Evolutionary conservation across 495 filamentous ascomycete genomes (phyloP).

Genomic region (Baudoinia panamericana): DNA sequence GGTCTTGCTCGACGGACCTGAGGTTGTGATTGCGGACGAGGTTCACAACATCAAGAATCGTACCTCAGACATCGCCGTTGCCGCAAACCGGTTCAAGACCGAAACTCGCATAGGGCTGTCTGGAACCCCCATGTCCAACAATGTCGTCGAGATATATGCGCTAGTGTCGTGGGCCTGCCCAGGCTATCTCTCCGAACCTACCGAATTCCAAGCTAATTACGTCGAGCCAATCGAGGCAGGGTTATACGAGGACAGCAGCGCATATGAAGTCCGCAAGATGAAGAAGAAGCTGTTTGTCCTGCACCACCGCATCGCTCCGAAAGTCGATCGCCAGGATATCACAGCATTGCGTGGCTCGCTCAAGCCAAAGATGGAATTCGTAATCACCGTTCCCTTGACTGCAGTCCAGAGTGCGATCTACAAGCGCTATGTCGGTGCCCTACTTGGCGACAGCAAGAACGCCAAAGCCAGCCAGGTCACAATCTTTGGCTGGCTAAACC

Average conservation of each 20-base stretch:
- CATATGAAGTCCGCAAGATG: constrained; percentile 39
- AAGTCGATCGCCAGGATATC: constrained; percentile 63
- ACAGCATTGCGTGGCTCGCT: constrained; percentile 50
- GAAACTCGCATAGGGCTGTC: constrained; percentile 72
- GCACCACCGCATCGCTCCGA: constrained; percentile 58
- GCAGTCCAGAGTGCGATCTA: constrained; percentile 53
- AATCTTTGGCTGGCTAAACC: constrained; percentile 39
- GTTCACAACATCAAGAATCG: constrained; percentile 68
- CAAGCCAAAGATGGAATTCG: constrained; percentile 65
- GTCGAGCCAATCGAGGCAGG: constrained; percentile 61
- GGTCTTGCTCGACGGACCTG: constrained; percentile 25
- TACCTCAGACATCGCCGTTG: constrained; percentile 36
- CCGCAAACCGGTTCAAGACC: constrained; percentile 46
- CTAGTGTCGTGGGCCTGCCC: constrained; percentile 86
- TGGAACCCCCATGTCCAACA: constrained; percentile 75
- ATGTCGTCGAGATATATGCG: constrained; percentile 65
- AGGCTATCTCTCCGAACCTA: constrained; percentile 51
- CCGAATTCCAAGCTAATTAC: constrained; percentile 56
- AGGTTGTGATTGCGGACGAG: constrained; percentile 77
- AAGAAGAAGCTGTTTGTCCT: constrained; percentile 57
- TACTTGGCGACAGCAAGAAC: constrained; percentile 8
- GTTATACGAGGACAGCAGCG: constrained; percentile 48
- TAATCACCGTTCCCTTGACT: constrained; percentile 60
- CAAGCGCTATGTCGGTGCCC: constrained; percentile 37
- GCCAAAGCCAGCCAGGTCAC: constrained; percentile 26